A percentile compares a stretch with the other conserved stretches of the same genome.
phyloP scores from a whole-genome alignment of 805 yeast genomes.

The Blastobotrys terrestris region DNA sequence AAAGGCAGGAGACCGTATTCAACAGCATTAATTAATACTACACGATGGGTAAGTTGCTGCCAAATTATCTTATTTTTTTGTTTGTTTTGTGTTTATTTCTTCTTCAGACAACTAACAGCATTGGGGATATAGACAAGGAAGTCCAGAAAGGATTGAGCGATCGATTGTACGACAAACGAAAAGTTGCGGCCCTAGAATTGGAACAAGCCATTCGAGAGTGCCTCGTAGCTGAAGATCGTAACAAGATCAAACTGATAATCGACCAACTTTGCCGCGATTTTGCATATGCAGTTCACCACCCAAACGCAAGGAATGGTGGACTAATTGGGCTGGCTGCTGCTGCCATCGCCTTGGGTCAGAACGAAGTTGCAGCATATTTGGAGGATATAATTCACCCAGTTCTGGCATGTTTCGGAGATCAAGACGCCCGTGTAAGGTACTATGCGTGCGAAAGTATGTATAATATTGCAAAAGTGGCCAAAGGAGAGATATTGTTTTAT shows the following conservation, averaged over 20 bases:
- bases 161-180: slow-evolving; percentile 70
- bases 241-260: slow-evolving; percentile 54
- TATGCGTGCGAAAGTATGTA: slow-evolving; percentile 95
- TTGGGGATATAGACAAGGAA: slow-evolving; percentile 57
- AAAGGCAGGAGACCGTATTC: too few relatives aligned
- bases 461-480: slow-evolving; percentile 92
- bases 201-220: slow-evolving; percentile 74
- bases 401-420: slow-evolving; percentile 91
- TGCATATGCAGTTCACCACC: slow-evolving; percentile 77
- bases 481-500: slow-evolving; percentile 85
- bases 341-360: slow-evolving; percentile 81
- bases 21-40: too few relatives aligned
- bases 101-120: too few relatives aligned
- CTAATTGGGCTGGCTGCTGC: slow-evolving; percentile 93
- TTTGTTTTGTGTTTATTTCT: too few relatives aligned
- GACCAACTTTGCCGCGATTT: slow-evolving; percentile 70
- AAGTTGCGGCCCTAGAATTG: slow-evolving; percentile 57
- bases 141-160: slow-evolving; percentile 65
- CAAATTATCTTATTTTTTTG: too few relatives aligned
- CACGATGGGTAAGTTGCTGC: neutral
- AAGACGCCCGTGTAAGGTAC: slow-evolving; percentile 93
- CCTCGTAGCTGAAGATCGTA: slow-evolving; percentile 52
- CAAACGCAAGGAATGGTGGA: slow-evolving; percentile 91
- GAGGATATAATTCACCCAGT: slow-evolving; percentile 90
- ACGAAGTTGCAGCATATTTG: slow-evolving; percentile 74